Conservation (phyloP, 352 stramenopile genomes). For the Phytophthora pinifolia region DNA sequence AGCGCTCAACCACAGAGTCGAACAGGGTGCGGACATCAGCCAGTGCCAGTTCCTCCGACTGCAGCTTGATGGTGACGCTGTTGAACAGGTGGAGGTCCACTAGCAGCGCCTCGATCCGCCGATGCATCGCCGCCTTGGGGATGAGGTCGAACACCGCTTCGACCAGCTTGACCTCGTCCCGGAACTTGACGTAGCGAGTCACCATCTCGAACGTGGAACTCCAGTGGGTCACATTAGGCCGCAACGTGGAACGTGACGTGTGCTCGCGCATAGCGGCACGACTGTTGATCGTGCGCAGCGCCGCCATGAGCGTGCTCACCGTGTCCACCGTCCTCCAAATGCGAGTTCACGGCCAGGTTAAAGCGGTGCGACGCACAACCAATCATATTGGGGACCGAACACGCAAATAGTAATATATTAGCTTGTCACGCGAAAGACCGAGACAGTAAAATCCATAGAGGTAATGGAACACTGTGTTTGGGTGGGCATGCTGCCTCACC, state of each 20-base stretch:
- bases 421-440: no score
- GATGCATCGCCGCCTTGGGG: conserved; percentile 4
- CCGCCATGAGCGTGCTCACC: conserved; percentile 4
- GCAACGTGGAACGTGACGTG: neutral
- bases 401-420: no score
- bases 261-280: neutral
- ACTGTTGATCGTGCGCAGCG: conserved; percentile 3
- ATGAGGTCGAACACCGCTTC: conserved; percentile 8
- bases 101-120: conserved; percentile 5
- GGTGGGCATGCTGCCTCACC: no score
- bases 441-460: no score
- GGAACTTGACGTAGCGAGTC: conserved; percentile 8
- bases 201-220: conserved; percentile 4
- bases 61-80: conserved; percentile 5
- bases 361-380: neutral
- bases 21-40: conserved; percentile 3
- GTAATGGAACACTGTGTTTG: no score
- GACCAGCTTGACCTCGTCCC: conserved; percentile 6
- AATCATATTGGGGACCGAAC: no score
- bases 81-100: conserved; percentile 5
- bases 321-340: neutral
- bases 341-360: conserved; percentile 8
- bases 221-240: conserved; percentile 1
- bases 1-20: neutral
- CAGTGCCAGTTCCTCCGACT: conserved; percentile 1